Percentiles rank a stretch among this genome's conserved stretches.
Conservation (phyloP, 2,329 filamentous ascomycete genomes). For the Scolecobasidium constrictum region DNA sequence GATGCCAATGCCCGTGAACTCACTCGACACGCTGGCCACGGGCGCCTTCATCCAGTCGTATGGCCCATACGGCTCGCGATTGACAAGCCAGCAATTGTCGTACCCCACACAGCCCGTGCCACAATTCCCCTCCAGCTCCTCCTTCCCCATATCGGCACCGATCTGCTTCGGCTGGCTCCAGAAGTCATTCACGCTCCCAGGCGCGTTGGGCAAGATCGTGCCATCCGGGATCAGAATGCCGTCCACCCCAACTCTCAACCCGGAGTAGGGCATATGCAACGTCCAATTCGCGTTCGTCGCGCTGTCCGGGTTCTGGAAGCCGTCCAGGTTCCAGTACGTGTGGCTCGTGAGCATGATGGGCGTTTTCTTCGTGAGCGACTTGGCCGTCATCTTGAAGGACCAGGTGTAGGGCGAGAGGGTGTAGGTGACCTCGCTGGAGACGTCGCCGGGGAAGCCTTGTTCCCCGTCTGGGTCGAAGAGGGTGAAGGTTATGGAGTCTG, state of each 20-base stretch:
- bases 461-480: conserved; percentile 62
- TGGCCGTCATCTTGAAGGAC: conserved; percentile 62
- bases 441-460: conserved; percentile 69
- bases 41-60: conserved; percentile 55
- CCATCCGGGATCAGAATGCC: conserved; percentile 37
- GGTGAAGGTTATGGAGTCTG: conserved; percentile 61
- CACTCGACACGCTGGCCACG: conserved; percentile 55
- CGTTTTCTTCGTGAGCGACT: conserved; percentile 62
- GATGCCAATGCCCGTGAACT: conserved; percentile 72
- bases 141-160: conserved; percentile 54
- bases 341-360: conserved; percentile 73
- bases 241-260: conserved; percentile 57
- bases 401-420: conserved; percentile 55
- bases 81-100: conserved; percentile 63
- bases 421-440: conserved; percentile 65
- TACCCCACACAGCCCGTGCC: conserved; percentile 76
- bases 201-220: conserved; percentile 56
- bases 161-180: conserved; percentile 75
- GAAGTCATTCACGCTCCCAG: conserved; percentile 65
- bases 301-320: conserved; percentile 63
- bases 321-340: conserved; percentile 76
- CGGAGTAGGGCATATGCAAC: conserved; percentile 61
- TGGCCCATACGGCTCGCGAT: conserved; percentile 34
- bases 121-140: conserved; percentile 61
- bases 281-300: conserved; percentile 58